Base-by-base conservation (phyloP, 2,329 filamentous ascomycete species). In the Scedosporium apiospermum region DNA sequence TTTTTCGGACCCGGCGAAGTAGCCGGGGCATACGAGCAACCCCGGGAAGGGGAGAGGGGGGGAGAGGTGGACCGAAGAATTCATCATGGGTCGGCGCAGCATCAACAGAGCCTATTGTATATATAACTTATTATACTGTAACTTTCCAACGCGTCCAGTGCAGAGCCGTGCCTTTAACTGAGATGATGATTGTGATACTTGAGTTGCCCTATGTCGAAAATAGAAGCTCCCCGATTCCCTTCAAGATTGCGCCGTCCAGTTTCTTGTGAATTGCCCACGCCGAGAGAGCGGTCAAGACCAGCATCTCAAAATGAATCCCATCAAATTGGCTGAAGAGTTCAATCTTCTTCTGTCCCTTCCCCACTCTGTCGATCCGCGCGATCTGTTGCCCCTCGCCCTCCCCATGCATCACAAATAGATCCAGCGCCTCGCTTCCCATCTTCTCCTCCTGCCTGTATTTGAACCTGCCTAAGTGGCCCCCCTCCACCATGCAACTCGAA, bases 191-290 rank as follows among this genome's bases (percentile, higher is more conserved):
- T 34, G 6, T 34, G 7, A 34, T 34, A 34, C 6, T 34, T 34
- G 30, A 6, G 30, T 34, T 34, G 30, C 7, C 30, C 14, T 46
- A 46, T 46, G 14, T 4, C 16, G 18, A 46, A 23, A 59, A 26
- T 44, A 59, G 18, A 21, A 21, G 21, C 18, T 59, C 21, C 9
- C 57, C 57, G 12, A 59, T 42, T 38, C 57, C 57, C 30, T 44
- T 27, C 21, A 59, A 46, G n/a, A 59, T 42, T 6, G 38, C 57
- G 14, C 27, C 23, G 26, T 59, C 57, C 21, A 59, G 21, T 42
- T 59, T 38, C 57, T 59, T 59, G 38, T 59, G 38, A 16, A 59
- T 59, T 42, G 34, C 42, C 57, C 57, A 59, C 30, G 57, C 57
- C 12, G 57, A n/a, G 21, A 59, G 23, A n/a, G 57, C n/a, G 21